Conservation (phyloP, 176 grass and related monocot genomes). For the Rhynchospora pubera region DNA sequence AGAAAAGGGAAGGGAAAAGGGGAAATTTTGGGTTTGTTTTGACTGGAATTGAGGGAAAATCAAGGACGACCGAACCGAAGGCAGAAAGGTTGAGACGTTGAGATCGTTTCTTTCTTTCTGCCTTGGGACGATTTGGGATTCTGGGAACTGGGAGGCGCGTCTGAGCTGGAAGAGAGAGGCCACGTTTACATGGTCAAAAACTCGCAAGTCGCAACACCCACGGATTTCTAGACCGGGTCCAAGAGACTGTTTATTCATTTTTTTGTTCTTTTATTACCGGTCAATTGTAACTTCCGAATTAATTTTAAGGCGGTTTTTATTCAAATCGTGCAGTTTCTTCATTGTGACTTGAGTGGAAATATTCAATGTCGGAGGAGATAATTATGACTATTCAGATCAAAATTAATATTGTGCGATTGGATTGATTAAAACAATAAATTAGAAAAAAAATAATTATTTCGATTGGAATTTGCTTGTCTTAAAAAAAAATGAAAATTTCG, state of each 20-base stretch:
- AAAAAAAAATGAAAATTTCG: too few relatives aligned
- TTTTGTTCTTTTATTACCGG: background rate
- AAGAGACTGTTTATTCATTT: background rate
- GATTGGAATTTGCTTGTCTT: too few relatives aligned
- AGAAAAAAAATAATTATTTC: too few relatives aligned
- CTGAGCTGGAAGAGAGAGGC: constrained; percentile 8
- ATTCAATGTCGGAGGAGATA: too few relatives aligned
- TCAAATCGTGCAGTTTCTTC: too few relatives aligned
- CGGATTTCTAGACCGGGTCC: background rate
- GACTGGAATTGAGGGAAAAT: background rate
- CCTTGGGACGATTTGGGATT: background rate
- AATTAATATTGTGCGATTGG: too few relatives aligned
- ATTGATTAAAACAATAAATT: too few relatives aligned
- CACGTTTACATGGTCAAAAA: background rate
- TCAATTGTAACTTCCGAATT: background rate
- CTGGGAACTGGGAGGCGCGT: constrained; percentile 15
- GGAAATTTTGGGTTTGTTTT: background rate
- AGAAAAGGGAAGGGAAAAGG: background rate
- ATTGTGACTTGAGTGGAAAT: too few relatives aligned
- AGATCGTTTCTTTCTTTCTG: background rate
- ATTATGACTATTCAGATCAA: too few relatives aligned
- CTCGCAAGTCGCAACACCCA: background rate
- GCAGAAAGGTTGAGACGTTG: background rate
- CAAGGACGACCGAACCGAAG: background rate
- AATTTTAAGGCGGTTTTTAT: background rate